Percentiles rank a stretch among this genome's conserved stretches.
phyloP scores from a whole-genome alignment of 352 stramenopile genomes.

The Pythium periplocum region DNA sequence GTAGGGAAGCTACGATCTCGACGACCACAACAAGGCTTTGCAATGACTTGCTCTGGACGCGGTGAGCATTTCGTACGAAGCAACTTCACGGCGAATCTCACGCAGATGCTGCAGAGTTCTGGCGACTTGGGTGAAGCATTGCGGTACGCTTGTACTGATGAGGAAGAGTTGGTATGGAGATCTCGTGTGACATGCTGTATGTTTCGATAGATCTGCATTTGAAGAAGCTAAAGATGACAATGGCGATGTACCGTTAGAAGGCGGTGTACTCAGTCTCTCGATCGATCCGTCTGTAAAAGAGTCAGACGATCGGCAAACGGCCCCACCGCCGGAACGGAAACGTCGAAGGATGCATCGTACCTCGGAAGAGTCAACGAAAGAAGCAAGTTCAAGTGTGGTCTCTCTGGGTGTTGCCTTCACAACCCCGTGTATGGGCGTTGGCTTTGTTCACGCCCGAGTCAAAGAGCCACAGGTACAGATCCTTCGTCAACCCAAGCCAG shows the following conservation, averaged over 20 bases:
- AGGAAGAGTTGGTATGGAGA: conserved; percentile 1
- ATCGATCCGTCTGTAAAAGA: neutral
- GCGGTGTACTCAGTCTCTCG: conserved; percentile 39
- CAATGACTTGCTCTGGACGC: conserved; percentile 48
- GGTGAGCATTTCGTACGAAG: conserved; percentile 70
- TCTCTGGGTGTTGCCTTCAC: conserved; percentile 47
- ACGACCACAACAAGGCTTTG: conserved; percentile 29
- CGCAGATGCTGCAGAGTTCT: conserved; percentile 21
- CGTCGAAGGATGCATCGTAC: neutral
- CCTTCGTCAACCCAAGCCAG: conserved; percentile 24
- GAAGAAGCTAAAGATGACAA: conserved; percentile 24
- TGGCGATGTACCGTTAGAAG: conserved; percentile 36
- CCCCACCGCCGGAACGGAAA: neutral
- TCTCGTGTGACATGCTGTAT: neutral
- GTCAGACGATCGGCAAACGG: neutral
- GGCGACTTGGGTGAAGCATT: conserved; percentile 23
- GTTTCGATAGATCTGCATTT: conserved; percentile 14
- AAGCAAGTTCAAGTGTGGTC: neutral
- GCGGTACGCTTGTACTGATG: conserved; percentile 6
- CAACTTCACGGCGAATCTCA: conserved; percentile 29
- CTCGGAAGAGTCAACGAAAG: too few relatives aligned
- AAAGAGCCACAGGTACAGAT: conserved; percentile 36
- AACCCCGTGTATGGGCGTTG: conserved; percentile 63
- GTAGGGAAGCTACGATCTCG: neutral
- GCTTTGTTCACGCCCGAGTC: conserved; percentile 28